Conservation (phyloP, 2,329 filamentous ascomycete species). For the Aspergillus tanneri region DNA sequence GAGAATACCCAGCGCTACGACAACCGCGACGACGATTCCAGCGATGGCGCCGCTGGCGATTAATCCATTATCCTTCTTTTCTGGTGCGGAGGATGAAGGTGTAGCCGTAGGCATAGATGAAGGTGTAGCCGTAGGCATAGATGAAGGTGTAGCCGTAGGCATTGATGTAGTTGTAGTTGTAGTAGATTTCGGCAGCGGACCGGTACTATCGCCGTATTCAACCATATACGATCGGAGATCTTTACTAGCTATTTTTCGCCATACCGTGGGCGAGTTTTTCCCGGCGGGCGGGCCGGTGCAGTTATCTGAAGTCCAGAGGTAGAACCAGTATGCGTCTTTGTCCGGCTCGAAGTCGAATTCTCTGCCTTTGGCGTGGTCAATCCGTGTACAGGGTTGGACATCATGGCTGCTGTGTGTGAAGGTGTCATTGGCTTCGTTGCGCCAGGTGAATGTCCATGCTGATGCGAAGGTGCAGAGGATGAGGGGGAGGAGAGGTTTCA, state of each 20-base stretch:
- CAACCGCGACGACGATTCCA: slow-evolving; percentile 11
- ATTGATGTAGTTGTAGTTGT: not conserved
- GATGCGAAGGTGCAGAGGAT: not conserved
- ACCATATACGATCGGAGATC: slow-evolving; percentile 13
- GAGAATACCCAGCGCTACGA: slow-evolving; percentile 5
- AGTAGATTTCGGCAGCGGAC: not conserved
- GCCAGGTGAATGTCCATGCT: slow-evolving; percentile 17
- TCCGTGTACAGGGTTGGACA: slow-evolving; percentile 5
- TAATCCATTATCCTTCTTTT: not conserved
- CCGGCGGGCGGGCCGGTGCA: slow-evolving; percentile 10
- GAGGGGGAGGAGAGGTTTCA: not conserved
- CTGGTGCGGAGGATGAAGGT: not conserved
- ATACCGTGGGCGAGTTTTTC: slow-evolving; percentile 6
- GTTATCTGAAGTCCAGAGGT: slow-evolving; percentile 9
- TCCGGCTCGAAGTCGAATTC: slow-evolving; percentile 10
- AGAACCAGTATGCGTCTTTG: slow-evolving; percentile 6
- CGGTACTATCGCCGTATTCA: slow-evolving; percentile 2
- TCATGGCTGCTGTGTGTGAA: not conserved
- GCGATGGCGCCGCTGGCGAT: slow-evolving; percentile 10
- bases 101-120: not conserved
- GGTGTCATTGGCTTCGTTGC: slow-evolving; percentile 1
- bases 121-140: not conserved
- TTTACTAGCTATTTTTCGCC: slow-evolving; percentile 7
- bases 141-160: not conserved
- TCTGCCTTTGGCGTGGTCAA: slow-evolving; percentile 11